Evolutionary conservation across 306 rosid genomes (phyloP).

Genomic region (Fragaria ananassa): DNA sequence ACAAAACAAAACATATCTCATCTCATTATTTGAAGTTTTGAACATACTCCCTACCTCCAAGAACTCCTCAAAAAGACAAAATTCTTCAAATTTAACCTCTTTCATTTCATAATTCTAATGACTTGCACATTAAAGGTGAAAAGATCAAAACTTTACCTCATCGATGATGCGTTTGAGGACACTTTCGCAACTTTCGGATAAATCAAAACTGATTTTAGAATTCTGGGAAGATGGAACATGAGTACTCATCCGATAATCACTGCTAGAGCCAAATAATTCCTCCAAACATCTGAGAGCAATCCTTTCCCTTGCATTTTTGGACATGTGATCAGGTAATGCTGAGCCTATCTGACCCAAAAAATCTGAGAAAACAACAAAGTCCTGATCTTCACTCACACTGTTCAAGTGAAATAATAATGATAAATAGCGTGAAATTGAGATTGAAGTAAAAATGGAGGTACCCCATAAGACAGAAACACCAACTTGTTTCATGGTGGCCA

Average conservation of each 20-base stretch:
- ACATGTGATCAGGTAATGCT: constrained; percentile 26
- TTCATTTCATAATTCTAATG: constrained; percentile 9
- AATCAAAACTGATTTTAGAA: constrained; percentile 43
- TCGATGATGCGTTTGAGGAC: constrained; percentile 44
- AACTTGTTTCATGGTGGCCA: constrained; percentile 42
- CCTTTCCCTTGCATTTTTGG: constrained; percentile 48
- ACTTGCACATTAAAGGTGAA: constrained; percentile 10
- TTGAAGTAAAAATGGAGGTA: constrained; percentile 4
- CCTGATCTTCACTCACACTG: neutral
- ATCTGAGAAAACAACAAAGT: constrained; percentile 26
- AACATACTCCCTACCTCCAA: constrained; percentile 14
- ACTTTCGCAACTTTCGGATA: constrained; percentile 40
- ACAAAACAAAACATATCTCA: neutral
- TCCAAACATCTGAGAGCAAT: constrained; percentile 75
- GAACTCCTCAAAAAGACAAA: neutral
- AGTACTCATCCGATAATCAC: constrained; percentile 4
- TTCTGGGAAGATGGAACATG: constrained; percentile 29
- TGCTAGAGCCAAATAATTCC: constrained; percentile 28
- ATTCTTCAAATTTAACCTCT: neutral
- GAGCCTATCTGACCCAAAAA: constrained; percentile 46
- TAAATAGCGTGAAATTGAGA: neutral
- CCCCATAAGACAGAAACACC: constrained; percentile 40
- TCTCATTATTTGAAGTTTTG: constrained; percentile 3
- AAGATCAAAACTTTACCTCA: constrained; percentile 40
- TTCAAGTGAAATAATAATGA: neutral